Percentiles rank a stretch among this genome's conserved stretches.
These are phyloP conservation scores for Rutstroemia sp. DNA, from an alignment of 2,329 filamentous ascomycete genomes.

Conservation along the genomic window DNA sequence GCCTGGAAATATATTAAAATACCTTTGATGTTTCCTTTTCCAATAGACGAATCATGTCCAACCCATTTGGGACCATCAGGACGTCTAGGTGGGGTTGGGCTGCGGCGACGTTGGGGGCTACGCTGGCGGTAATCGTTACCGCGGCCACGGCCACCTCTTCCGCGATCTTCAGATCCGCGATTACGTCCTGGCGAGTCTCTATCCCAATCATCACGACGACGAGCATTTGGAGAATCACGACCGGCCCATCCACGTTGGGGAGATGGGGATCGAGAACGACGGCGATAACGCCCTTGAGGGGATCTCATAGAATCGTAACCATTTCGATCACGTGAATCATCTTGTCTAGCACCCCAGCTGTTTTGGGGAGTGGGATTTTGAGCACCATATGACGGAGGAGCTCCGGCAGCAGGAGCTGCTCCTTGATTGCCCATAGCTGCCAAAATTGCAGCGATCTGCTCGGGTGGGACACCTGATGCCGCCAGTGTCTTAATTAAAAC, in stretches of 20 bases:
- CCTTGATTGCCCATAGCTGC: slow-evolving; percentile 23
- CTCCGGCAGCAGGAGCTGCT: slow-evolving; percentile 20
- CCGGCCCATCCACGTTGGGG: slow-evolving; percentile 67
- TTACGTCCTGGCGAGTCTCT: slow-evolving; percentile 58
- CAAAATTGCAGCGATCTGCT: slow-evolving; percentile 56
- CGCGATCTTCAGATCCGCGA: slow-evolving; percentile 45
- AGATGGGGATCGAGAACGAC: slow-evolving; percentile 71
- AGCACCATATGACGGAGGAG: slow-evolving; percentile 22
- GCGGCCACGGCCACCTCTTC: slow-evolving; percentile 43
- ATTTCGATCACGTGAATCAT: slow-evolving; percentile 47
- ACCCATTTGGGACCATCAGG: slow-evolving; percentile 61
- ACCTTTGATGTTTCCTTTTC: slow-evolving; percentile 72
- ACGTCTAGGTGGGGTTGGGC: slow-evolving; percentile 47
- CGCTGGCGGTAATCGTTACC: slow-evolving; percentile 77
- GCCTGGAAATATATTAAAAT: slow-evolving; percentile 8
- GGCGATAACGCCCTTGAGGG: slow-evolving; percentile 45
- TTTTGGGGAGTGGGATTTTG: slow-evolving; percentile 30
- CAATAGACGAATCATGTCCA: slow-evolving; percentile 68
- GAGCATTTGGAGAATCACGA: slow-evolving; percentile 45
- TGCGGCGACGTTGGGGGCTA: slow-evolving; percentile 66
- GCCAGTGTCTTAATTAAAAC: slow-evolving; percentile 68
- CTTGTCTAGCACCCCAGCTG: slow-evolving; percentile 32
- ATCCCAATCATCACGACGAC: slow-evolving; percentile 50
- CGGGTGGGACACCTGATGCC: slow-evolving; percentile 67
- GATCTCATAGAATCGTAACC: slow-evolving; percentile 50